Evolutionary conservation across 2,329 filamentous ascomycete species (phyloP), one percentile per base, ranked within the genome.

Genomic region (Simplicillium aogashimaense): DNA sequence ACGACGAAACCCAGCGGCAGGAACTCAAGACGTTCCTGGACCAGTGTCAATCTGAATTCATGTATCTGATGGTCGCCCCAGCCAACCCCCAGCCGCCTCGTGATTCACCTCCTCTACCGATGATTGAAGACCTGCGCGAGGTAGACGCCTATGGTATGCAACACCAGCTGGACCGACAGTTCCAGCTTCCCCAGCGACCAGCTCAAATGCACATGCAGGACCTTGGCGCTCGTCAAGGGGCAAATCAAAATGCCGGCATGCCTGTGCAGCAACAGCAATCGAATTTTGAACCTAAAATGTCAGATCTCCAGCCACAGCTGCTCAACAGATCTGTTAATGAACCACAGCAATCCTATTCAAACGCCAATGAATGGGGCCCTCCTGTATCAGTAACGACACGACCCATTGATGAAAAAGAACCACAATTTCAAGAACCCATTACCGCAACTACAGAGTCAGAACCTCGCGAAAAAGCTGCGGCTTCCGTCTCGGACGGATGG

Each of bases 401-500:
- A 15, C 48, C 54, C 18, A 40, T 61, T 25, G 63, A 66, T 12
- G 62, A 65, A 3, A 49, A 49, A 67, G 37, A 56, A 58, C 3
- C 60, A 57, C 11, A 66, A 71, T 13, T 49, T 58, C 33, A 65
- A 68, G 30, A 59, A 63, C n/a, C 42, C 56, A 15, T 65, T 65
- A 35, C 65, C 68, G 20, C 20, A 25, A 25, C 9, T 25, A 6
- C 20, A 25, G 30, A 50, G 63, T 13, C 53, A 63, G 17, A 69
- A 77, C 39, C 74, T 80, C 53, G 59, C 50, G 45, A 32, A 36
- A 64, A 37, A 32, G 44, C 59, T 17, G 52, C 54, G 1, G 53
- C 59, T 7, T 64, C 70, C 4, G 79, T 84, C 43, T 56, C 72
- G 1, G 89, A 95, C 53, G 86, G 76, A 8, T 98, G 92, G 92